Evolutionary conservation across 2,329 filamentous ascomycete species (phyloP).

Genomic region (Hymenoscyphus albidus): DNA sequence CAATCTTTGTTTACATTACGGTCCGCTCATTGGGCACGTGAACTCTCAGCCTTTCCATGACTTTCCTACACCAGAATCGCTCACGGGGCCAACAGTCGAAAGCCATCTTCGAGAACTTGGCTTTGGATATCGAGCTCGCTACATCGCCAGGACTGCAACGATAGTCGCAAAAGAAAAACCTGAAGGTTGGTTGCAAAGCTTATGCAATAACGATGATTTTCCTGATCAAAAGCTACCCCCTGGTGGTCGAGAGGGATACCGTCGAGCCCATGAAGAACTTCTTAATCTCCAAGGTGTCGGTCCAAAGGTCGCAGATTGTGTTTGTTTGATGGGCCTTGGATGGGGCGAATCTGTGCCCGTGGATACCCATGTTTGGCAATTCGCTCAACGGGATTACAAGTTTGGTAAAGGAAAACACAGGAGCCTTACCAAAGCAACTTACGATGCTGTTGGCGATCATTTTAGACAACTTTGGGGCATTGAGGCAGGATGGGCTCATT

Average conservation of each 20-base stretch:
- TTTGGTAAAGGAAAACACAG: constrained; percentile 81
- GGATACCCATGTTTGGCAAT: constrained; percentile 98
- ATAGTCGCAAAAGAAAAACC: constrained; percentile 67
- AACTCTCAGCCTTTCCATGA: constrained; percentile 75
- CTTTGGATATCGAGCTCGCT: constrained; percentile 92
- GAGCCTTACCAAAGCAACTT: constrained; percentile 82
- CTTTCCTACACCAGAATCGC: constrained; percentile 72
- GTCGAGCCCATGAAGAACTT: constrained; percentile 81
- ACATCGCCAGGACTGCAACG: constrained; percentile 80
- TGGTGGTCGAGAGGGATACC: constrained; percentile 50
- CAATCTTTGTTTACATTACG: constrained; percentile 85
- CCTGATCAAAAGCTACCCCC: constrained; percentile 44
- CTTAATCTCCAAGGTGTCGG: constrained; percentile 82
- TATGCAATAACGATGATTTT: constrained; percentile 77
- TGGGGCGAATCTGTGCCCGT: constrained; percentile 96
- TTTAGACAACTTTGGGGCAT: constrained; percentile 88
- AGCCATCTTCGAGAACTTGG: constrained; percentile 74
- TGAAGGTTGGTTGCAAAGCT: constrained; percentile 67
- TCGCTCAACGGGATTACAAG: constrained; percentile 91
- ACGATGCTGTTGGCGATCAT: constrained; percentile 84
- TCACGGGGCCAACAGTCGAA: constrained; percentile 76
- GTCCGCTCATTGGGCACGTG: constrained; percentile 67
- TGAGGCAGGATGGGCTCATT: constrained; percentile 96
- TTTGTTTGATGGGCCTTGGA: constrained; percentile 91
- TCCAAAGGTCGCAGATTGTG: constrained; percentile 95